These are phyloP conservation scores for Termitomyces sp. DNA, from an alignment of 1,284 basidiomycete genomes.

Conservation along the genomic window DNA sequence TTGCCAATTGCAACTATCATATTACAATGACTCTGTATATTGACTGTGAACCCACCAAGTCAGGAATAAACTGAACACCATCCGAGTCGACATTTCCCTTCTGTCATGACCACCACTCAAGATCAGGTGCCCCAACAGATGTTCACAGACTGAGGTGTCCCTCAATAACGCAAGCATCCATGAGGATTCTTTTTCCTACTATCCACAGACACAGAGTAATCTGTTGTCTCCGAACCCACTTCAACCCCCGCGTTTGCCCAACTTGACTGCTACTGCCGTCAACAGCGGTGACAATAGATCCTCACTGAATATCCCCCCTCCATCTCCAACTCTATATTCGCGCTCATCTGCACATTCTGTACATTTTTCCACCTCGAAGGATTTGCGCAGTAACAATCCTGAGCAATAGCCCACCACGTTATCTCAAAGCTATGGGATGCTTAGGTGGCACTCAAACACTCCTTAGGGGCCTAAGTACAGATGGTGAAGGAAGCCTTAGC, in stretches of 20 bases:
- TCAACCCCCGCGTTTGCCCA: slow-evolving; percentile 6
- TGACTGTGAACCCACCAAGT: too few species aligned
- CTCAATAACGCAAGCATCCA: neutral
- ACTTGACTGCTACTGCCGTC: neutral
- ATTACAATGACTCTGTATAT: too few species aligned
- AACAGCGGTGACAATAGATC: slow-evolving; percentile 12
- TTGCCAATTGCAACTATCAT: too few species aligned
- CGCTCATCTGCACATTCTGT: slow-evolving; percentile 42
- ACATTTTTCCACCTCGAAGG: slow-evolving; percentile 54
- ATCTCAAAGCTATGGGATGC: slow-evolving; percentile 57
- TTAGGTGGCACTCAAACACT: slow-evolving; percentile 76
- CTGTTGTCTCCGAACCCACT: slow-evolving; percentile 25
- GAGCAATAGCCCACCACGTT: slow-evolving; percentile 75
- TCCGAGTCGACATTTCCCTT: too few species aligned
- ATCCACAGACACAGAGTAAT: neutral
- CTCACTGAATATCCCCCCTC: slow-evolving; percentile 41
- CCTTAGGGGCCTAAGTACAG: slow-evolving; percentile 71
- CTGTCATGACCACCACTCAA: too few species aligned
- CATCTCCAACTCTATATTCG: slow-evolving; percentile 69
- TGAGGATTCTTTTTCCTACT: neutral
- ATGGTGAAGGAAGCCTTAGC: slow-evolving; percentile 53
- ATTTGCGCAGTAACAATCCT: slow-evolving; percentile 69
- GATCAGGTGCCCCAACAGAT: too few species aligned
- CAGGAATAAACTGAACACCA: too few species aligned
- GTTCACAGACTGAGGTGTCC: neutral